A percentile compares a stretch with the other conserved stretches of the same genome.
phyloP scores from a whole-genome alignment of 768 basidiomycete genomes.

The Psilocybe subaeruginosa region DNA sequence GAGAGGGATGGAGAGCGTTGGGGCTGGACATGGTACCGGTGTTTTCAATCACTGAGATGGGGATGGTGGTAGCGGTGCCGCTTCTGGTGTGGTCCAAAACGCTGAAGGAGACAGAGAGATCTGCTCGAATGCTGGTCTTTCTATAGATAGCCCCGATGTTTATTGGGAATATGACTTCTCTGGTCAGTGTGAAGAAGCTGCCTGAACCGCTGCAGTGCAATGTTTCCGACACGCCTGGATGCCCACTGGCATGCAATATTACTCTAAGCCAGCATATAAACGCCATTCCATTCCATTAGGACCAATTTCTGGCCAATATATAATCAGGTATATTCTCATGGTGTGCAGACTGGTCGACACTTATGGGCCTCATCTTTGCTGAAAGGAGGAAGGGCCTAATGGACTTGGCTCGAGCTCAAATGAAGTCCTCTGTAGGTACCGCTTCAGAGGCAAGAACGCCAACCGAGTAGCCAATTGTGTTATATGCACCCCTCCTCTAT shows the following conservation, averaged over 20 bases:
- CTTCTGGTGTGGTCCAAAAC: conserved; percentile 13
- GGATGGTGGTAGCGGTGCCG: conserved; percentile 6
- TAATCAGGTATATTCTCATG: too few species aligned
- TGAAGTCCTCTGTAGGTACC: background rate
- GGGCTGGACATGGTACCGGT: conserved; percentile 13
- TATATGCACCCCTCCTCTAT: conserved; percentile 5
- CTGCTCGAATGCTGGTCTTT: background rate
- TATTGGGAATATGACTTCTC: background rate
- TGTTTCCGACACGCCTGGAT: background rate
- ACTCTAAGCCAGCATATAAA: background rate
- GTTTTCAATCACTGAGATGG: conserved; percentile 13
- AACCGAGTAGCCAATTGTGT: background rate
- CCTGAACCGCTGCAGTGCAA: background rate
- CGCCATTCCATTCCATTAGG: too few species aligned
- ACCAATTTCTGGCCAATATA: too few species aligned
- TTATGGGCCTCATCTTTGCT: background rate
- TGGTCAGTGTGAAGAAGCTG: conserved; percentile 1
- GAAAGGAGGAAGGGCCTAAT: background rate
- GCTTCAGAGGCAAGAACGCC: conserved; percentile 3
- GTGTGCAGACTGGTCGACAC: background rate
- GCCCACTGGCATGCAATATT: conserved; percentile 1
- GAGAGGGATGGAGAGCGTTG: conserved; percentile 5
- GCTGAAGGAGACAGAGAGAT: conserved; percentile 2
- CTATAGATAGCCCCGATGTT: conserved; percentile 9
- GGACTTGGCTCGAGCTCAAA: background rate